Percentiles rank a stretch among this genome's conserved stretches.
phyloP scores from a whole-genome alignment of 2,329 filamentous ascomycete genomes.

The Penicillium decumbens region DNA sequence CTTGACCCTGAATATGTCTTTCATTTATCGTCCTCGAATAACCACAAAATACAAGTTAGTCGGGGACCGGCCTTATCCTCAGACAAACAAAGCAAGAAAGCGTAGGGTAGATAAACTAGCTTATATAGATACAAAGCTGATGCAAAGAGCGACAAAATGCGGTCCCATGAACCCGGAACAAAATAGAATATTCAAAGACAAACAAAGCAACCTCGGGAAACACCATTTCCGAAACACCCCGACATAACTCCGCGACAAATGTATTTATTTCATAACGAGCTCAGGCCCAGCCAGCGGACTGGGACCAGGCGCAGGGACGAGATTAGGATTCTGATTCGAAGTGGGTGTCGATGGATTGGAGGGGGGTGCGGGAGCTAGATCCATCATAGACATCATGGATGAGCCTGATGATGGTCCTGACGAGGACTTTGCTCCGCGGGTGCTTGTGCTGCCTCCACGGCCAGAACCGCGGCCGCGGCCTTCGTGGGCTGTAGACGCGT shows the following conservation, averaged over 20 bases:
- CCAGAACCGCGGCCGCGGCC: slow-evolving; percentile 28
- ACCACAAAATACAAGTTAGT: neutral
- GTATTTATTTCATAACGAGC: slow-evolving; percentile 27
- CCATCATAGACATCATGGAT: slow-evolving; percentile 24
- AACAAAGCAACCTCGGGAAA: neutral
- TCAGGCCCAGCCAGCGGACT: slow-evolving; percentile 26
- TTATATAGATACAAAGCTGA: neutral
- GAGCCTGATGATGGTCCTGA: slow-evolving; percentile 4
- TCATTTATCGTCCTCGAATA: neutral
- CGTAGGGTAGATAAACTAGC: neutral
- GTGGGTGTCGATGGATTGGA: slow-evolving; percentile 14
- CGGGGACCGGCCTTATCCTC: no score
- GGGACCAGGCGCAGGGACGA: slow-evolving; percentile 19
- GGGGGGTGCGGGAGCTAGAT: slow-evolving; percentile 25
- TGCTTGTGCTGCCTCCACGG: slow-evolving; percentile 25
- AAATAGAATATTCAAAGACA: neutral
- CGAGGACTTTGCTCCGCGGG: slow-evolving; percentile 27
- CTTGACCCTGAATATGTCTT: neutral
- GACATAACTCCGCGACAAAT: neutral
- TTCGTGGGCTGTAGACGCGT: slow-evolving; percentile 22
- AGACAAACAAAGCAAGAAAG: neutral
- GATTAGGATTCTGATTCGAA: slow-evolving; percentile 1
- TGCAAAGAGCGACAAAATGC: neutral
- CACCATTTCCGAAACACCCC: neutral
- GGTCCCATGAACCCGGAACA: neutral